Conservation (phyloP, 345 rosid genomes). For the Brassica incana region DNA sequence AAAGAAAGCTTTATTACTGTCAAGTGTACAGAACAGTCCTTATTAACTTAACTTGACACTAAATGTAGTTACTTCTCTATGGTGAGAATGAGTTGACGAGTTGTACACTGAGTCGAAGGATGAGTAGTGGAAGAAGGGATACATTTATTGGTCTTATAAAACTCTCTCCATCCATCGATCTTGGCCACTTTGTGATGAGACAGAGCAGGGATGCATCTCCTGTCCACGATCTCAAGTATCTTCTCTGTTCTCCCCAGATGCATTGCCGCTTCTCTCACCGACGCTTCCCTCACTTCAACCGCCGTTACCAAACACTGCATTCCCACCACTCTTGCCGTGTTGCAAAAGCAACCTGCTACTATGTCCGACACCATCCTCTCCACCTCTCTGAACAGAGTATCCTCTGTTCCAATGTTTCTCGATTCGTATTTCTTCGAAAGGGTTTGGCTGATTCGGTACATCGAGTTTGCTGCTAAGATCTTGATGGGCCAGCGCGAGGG, state of each 20-base stretch:
- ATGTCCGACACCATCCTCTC: constrained; percentile 61
- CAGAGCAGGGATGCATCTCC: constrained; percentile 43
- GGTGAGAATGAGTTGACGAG: constrained; percentile 13
- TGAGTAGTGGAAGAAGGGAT: background rate
- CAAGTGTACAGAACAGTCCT: constrained; percentile 2
- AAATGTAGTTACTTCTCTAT: constrained; percentile 1
- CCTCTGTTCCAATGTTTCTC: constrained; percentile 23
- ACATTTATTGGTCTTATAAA: constrained; percentile 1
- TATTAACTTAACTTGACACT: background rate
- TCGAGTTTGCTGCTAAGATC: constrained; percentile 68
- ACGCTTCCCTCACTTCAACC: constrained; percentile 57
- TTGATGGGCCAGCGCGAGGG: constrained; percentile 69
- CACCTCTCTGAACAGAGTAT: constrained; percentile 49
- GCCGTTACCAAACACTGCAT: constrained; percentile 55
- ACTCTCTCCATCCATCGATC: constrained; percentile 65
- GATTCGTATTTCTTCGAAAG: constrained; percentile 45
- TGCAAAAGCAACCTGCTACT: constrained; percentile 75
- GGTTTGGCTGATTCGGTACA: constrained; percentile 70
- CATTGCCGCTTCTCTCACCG: constrained; percentile 50
- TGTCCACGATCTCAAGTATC: constrained; percentile 53
- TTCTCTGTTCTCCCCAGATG: constrained; percentile 61
- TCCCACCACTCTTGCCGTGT: constrained; percentile 48
- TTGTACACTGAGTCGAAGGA: constrained; percentile 29
- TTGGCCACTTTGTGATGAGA: constrained; percentile 45
- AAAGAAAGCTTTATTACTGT: background rate